These are phyloP conservation scores for Bruguiera parviflora DNA, from an alignment of 345 rosid species.

Conservation along the genomic window DNA sequence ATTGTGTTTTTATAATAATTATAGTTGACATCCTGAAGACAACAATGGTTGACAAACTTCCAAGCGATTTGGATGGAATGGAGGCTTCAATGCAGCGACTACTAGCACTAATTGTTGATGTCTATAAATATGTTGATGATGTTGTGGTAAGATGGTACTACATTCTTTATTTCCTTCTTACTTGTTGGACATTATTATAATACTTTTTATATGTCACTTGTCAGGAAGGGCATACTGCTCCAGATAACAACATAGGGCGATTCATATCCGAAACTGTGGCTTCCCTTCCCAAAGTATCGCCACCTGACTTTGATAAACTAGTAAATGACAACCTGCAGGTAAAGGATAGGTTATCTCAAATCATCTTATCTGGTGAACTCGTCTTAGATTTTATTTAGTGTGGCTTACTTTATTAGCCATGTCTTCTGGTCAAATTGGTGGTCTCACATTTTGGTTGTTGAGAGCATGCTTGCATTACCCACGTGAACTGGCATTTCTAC, in stretches of 20 bases:
- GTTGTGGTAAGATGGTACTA: conserved; percentile 49
- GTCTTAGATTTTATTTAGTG: no score
- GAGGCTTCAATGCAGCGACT: conserved; percentile 78
- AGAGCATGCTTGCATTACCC: neutral
- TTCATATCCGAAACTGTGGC: conserved; percentile 62
- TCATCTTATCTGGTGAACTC: neutral
- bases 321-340: conserved; percentile 91
- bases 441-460: neutral
- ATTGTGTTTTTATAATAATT: neutral
- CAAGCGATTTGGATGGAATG: conserved; percentile 97
- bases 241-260: conserved; percentile 78
- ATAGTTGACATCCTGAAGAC: conserved; percentile 74
- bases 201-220: neutral
- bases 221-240: conserved; percentile 67
- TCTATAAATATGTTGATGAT: conserved; percentile 72
- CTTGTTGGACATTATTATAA: conserved; percentile 8
- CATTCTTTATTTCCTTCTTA: neutral
- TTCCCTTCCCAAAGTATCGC: conserved; percentile 70
- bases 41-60: conserved; percentile 71
- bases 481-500: neutral
- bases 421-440: neutral
- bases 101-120: conserved; percentile 60
- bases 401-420: no score
- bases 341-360: conserved; percentile 8
- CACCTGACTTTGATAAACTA: conserved; percentile 74